phyloP scores from a whole-genome alignment of 176 grass and related monocot species.

The Luzula sylvatica region DNA sequence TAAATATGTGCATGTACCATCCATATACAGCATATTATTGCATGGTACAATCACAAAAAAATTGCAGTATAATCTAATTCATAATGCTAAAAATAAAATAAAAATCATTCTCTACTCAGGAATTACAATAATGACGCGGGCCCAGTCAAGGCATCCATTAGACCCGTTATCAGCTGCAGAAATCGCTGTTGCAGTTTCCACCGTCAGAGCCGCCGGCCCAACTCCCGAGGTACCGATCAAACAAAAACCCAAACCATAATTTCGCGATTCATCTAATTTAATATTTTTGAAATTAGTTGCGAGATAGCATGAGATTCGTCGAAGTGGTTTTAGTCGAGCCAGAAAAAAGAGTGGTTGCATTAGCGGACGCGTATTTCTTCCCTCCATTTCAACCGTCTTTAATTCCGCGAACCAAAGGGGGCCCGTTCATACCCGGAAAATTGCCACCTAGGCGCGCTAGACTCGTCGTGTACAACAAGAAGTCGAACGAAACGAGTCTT shows the following conservation, averaged over 20 bases:
- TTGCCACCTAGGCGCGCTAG: slow-evolving; percentile 80
- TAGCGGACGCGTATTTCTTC: slow-evolving; percentile 98
- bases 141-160: slow-evolving; percentile 87
- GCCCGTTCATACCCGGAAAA: slow-evolving; percentile 80
- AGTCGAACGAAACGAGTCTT: slow-evolving; percentile 91
- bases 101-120: slow-evolving; percentile 37
- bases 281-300: slow-evolving; percentile 31
- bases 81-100: background rate
- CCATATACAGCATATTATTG: no score
- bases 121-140: slow-evolving; percentile 92
- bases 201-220: slow-evolving; percentile 88
- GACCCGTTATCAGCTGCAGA: slow-evolving; percentile 97
- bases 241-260: no score
- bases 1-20: background rate
- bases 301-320: slow-evolving; percentile 96
- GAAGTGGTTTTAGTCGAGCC: slow-evolving; percentile 95
- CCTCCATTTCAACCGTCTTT: slow-evolving; percentile 97
- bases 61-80: background rate
- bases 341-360: slow-evolving; percentile 87
- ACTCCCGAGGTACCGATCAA: slow-evolving; percentile 65
- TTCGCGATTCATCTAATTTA: background rate
- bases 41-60: no score
- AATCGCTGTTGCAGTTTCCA: slow-evolving; percentile 96
- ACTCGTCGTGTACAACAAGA: slow-evolving; percentile 85
- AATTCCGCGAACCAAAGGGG: slow-evolving; percentile 83